Percentiles rank a stretch among this genome's conserved stretches.
These are phyloP conservation scores for Pochonia chlamydosporia DNA, from an alignment of 2,329 filamentous ascomycete species.

Conservation along the genomic window DNA sequence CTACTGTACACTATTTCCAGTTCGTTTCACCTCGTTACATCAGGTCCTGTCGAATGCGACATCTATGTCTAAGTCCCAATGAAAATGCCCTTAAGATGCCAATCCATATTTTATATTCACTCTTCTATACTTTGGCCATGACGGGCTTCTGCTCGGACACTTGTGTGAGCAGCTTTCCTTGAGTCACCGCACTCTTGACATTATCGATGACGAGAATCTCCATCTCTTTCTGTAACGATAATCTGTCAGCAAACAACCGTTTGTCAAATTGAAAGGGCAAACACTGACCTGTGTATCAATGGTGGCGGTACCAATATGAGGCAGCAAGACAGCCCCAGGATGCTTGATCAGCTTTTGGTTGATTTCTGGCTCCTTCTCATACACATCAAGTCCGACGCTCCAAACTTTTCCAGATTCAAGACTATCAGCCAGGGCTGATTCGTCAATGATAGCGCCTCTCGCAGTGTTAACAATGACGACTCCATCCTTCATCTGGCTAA, in stretches of 20 bases:
- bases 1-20: background rate
- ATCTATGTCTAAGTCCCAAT: background rate
- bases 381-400: slow-evolving; percentile 51
- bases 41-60: background rate
- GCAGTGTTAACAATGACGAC: slow-evolving; percentile 53
- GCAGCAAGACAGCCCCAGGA: slow-evolving; percentile 54
- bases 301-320: slow-evolving; percentile 64
- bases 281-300: slow-evolving; percentile 34
- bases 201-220: slow-evolving; percentile 23
- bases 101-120: background rate
- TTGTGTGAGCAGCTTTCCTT: slow-evolving; percentile 12
- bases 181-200: slow-evolving; percentile 23
- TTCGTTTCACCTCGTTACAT: background rate
- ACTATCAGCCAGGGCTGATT: slow-evolving; percentile 46
- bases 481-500: slow-evolving; percentile 49
- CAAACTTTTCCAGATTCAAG: slow-evolving; percentile 48
- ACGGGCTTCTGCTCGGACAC: slow-evolving; percentile 10
- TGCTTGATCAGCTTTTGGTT: slow-evolving; percentile 55
- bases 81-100: background rate
- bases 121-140: background rate
- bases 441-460: slow-evolving; percentile 50
- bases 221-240: slow-evolving; percentile 16
- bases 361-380: slow-evolving; percentile 52
- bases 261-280: background rate
- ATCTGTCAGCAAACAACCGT: slow-evolving; percentile 1